Conservation (phyloP, 2,329 filamentous ascomycete species). For the Paecilomyces niveus region DNA sequence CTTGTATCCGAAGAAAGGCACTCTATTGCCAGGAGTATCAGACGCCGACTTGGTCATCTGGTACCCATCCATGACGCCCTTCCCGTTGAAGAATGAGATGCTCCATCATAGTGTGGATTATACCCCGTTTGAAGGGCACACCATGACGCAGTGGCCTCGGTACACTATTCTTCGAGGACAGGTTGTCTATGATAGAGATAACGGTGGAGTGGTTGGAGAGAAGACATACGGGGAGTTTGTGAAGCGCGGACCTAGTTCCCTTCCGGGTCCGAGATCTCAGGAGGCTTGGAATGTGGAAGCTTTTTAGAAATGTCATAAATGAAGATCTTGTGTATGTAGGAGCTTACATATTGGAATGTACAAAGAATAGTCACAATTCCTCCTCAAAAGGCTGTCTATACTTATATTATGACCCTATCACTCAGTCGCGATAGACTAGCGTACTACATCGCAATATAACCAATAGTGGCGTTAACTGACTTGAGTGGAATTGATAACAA, state of each 20-base stretch:
- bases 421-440: too few relatives aligned
- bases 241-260: background rate
- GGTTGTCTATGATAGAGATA: conserved; percentile 23
- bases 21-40: conserved; percentile 31
- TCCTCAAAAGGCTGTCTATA: too few relatives aligned
- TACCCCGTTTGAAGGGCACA: conserved; percentile 27
- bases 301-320: background rate
- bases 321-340: background rate
- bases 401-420: too few relatives aligned
- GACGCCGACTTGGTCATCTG: conserved; percentile 40
- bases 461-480: background rate
- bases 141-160: conserved; percentile 27
- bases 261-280: background rate
- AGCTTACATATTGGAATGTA: too few relatives aligned
- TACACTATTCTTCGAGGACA: conserved; percentile 27
- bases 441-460: too few relatives aligned
- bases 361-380: too few relatives aligned
- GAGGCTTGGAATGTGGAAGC: background rate
- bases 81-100: conserved; percentile 26
- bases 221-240: conserved; percentile 5
- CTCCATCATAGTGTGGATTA: conserved; percentile 31
- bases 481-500: background rate
- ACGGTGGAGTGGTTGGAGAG: conserved; percentile 10
- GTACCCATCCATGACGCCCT: conserved; percentile 24
- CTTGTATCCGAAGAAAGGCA: conserved; percentile 32